These are phyloP conservation scores for Delphinella strobiligena DNA, from an alignment of 2,329 filamentous ascomycete genomes.

Conservation along the genomic window DNA sequence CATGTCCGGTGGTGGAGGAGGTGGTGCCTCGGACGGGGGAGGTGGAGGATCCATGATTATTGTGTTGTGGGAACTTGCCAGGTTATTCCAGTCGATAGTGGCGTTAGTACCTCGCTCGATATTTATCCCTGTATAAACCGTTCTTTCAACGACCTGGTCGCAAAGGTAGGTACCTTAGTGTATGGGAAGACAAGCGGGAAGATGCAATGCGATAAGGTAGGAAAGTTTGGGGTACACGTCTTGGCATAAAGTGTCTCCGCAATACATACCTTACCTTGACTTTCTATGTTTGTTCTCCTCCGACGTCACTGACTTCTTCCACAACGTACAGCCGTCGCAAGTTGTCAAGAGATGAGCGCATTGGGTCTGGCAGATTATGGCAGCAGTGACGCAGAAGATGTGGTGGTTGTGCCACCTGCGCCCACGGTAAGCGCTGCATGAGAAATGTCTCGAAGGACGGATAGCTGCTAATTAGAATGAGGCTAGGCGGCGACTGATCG, in stretches of 20 bases:
- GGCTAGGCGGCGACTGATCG: constrained; percentile 8
- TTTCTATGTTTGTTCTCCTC: too few relatives aligned
- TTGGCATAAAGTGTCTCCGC: too few relatives aligned
- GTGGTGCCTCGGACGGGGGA: constrained; percentile 10
- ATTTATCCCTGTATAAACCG: too few relatives aligned
- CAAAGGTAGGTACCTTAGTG: too few relatives aligned
- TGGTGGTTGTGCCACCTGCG: constrained; percentile 16
- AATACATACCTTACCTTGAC: too few relatives aligned
- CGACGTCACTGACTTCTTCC: not conserved
- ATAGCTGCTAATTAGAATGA: constrained; percentile 34
- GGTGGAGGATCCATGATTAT: constrained; percentile 11
- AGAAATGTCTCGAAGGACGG: constrained; percentile 20
- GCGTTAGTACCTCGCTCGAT: too few relatives aligned
- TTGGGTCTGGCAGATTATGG: constrained; percentile 32
- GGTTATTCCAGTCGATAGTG: too few relatives aligned
- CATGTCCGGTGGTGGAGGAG: constrained; percentile 14
- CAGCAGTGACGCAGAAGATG: constrained; percentile 34
- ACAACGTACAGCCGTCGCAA: not conserved
- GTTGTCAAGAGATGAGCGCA: constrained; percentile 14
- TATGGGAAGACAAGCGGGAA: too few relatives aligned
- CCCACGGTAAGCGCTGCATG: constrained; percentile 24
- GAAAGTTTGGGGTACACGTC: too few relatives aligned
- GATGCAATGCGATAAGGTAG: too few relatives aligned
- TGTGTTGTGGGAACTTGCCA: not conserved
- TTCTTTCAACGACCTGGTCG: too few relatives aligned